phyloP scores from a whole-genome alignment of 2,329 filamentous ascomycete genomes.

The Trichoderma aggressivum region DNA sequence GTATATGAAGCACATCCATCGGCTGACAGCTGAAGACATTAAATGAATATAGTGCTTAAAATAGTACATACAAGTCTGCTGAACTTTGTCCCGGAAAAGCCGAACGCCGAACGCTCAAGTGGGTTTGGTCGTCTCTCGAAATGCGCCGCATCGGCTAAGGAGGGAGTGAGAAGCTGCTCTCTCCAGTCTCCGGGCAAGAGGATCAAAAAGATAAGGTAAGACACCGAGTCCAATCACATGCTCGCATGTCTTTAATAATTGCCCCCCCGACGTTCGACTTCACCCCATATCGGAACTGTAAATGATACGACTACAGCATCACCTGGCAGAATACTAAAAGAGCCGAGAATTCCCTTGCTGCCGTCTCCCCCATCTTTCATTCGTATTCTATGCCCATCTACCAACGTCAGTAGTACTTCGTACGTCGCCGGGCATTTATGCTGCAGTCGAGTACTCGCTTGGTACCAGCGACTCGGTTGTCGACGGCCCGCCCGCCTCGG shows the following conservation, averaged over 20 bases:
- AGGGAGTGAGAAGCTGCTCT: not conserved
- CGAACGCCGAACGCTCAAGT: not conserved
- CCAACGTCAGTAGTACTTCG: not conserved
- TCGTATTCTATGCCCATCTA: not conserved
- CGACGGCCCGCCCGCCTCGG: conserved; percentile 10
- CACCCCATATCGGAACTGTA: not conserved
- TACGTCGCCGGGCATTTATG: not conserved
- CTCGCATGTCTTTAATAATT: not conserved
- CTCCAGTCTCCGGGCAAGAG: not conserved
- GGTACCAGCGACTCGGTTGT: not conserved
- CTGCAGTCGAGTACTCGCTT: not conserved
- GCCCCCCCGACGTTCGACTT: not conserved
- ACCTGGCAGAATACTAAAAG: not conserved
- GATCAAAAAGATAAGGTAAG: not conserved
- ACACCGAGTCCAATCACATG: not conserved
- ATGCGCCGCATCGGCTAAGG: not conserved
- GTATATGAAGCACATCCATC: no score
- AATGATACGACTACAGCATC: not conserved
- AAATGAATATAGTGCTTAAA: not conserved
- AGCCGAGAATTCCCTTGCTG: not conserved
- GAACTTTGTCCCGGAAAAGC: not conserved
- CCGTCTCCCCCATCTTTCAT: not conserved
- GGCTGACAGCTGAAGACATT: no score
- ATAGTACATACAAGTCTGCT: not conserved
- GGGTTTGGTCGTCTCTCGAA: not conserved